These are phyloP conservation scores for Phytophthora colocasiae DNA, from an alignment of 352 stramenopile genomes.

Conservation along the genomic window DNA sequence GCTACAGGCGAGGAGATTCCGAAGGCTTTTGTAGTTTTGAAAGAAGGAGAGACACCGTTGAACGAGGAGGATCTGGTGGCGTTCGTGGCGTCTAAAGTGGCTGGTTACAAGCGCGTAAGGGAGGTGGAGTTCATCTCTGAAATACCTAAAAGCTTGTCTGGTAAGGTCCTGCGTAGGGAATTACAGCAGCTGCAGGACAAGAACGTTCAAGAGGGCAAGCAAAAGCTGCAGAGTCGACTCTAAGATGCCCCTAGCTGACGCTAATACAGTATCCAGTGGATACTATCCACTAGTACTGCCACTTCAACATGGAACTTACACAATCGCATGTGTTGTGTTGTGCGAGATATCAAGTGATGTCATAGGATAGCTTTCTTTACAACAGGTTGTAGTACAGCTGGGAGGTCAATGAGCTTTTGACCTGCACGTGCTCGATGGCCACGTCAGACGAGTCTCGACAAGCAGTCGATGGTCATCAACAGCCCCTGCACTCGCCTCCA, in stretches of 20 bases:
- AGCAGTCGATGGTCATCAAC: slow-evolving; percentile 26
- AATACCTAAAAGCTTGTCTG: slow-evolving; percentile 90
- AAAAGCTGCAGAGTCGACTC: slow-evolving; percentile 13
- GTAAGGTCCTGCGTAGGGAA: slow-evolving; percentile 91
- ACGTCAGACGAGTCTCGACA: slow-evolving; percentile 39
- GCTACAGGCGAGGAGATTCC: slow-evolving; percentile 87
- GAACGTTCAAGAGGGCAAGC: slow-evolving; percentile 36
- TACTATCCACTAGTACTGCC: neutral
- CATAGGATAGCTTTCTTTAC: slow-evolving; percentile 9
- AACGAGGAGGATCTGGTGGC: slow-evolving; percentile 77
- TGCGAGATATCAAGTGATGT: slow-evolving; percentile 13
- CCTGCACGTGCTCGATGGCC: slow-evolving; percentile 20
- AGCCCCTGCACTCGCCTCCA: slow-evolving; percentile 11
- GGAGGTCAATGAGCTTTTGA: slow-evolving; percentile 13
- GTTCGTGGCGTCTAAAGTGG: slow-evolving; percentile 83
- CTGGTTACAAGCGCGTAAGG: slow-evolving; percentile 90
- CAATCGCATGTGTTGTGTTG: slow-evolving; percentile 1
- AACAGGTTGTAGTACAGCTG: slow-evolving; percentile 25
- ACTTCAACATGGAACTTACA: slow-evolving; percentile 15
- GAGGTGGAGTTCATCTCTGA: slow-evolving; percentile 88
- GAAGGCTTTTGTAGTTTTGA: slow-evolving; percentile 92
- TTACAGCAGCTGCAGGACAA: slow-evolving; percentile 58
- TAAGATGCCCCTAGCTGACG: slow-evolving; percentile 1
- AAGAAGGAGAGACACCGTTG: slow-evolving; percentile 45
- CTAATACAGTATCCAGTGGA: slow-evolving; percentile 9